Evolutionary conservation across 306 rosid species (phyloP).

Genomic region (Ormosia semicastrata): DNA sequence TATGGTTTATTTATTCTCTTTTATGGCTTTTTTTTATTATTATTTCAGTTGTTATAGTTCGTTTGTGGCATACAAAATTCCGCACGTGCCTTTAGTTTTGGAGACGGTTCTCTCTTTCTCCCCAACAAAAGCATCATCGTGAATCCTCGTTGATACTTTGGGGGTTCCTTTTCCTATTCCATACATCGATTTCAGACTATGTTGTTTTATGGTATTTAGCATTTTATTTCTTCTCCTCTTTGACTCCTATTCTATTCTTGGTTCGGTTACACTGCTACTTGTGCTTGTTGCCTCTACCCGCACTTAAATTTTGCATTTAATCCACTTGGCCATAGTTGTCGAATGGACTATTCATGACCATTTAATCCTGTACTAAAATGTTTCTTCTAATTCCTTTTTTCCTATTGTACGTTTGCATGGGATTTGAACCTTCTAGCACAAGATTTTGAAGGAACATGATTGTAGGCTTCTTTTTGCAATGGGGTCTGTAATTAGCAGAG

Average conservation of each 20-base stretch:
- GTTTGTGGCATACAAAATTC: too few relatives aligned
- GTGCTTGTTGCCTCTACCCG: too few relatives aligned
- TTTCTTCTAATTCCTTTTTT: not conserved
- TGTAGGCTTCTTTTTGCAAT: not conserved
- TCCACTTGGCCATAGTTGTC: not conserved
- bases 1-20: too few relatives aligned
- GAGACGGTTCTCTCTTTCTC: not conserved
- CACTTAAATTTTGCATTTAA: not conserved
- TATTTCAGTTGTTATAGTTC: too few relatives aligned
- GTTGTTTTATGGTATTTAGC: too few relatives aligned
- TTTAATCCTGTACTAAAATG: not conserved
- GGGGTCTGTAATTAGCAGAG: slow-evolving; percentile 42
- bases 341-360: not conserved
- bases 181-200: too few relatives aligned
- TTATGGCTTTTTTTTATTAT: too few relatives aligned
- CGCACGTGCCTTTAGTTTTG: not conserved
- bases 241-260: too few relatives aligned
- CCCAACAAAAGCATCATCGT: not conserved
- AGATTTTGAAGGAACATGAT: not conserved
- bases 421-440: not conserved
- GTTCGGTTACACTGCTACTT: too few relatives aligned
- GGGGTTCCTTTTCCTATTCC: not conserved
- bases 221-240: too few relatives aligned
- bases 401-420: not conserved
- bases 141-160: not conserved